Base-by-base conservation (phyloP, 2,329 filamentous ascomycete species). In the Anthostomella pinea region DNA sequence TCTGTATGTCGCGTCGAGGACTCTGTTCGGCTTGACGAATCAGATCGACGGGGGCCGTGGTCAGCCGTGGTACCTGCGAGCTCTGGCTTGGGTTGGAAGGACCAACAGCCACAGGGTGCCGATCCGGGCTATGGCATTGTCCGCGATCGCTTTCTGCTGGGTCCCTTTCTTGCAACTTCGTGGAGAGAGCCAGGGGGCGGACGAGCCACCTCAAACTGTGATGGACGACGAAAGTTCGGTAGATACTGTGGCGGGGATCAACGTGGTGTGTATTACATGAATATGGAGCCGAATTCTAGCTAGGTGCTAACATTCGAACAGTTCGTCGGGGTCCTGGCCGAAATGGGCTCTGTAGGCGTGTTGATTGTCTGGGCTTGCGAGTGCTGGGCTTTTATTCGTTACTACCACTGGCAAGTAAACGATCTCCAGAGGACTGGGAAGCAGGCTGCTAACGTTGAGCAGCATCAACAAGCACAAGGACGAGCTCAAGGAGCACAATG, bases 301-400 rank as follows among this genome's bases (percentile, higher is more conserved):
- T n/a, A n/a, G n/a, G n/a, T n/a, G n/a, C n/a, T n/a, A n/a, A n/a
- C n/a, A n/a, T n/a, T n/a, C n/a, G 43, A 30, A 15, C 7, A 67
- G 64, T 61, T 68, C n/a, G 55, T 68, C 9, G 60, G 65, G 33
- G 53, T 66, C 1, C 48, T 68, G 2, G 48, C 58, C 2, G 52
- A 62, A 17, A 64, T 68, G 54, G 58, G 54, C 3, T 62, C 64
- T 7, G 56, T 62, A 4, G 56, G 51, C 3, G 55, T 59, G 11
- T 44, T 64, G 6, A 55, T 68, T 11, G 62, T 68, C 4, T 69
- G 65, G 66, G 56, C 59, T 1, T 67, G 60, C 32, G 57, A 67
- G 35, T 67, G 63, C 32, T 51, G 58, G 44, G 66, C 66, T 1
- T 69, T 64, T 25, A 62, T 68, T 17, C 45, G 54, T 4, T 67